Percentiles rank a stretch among this genome's conserved stretches.
These are phyloP conservation scores for Chiua virens DNA, from an alignment of 768 basidiomycete genomes.

Conservation along the genomic window DNA sequence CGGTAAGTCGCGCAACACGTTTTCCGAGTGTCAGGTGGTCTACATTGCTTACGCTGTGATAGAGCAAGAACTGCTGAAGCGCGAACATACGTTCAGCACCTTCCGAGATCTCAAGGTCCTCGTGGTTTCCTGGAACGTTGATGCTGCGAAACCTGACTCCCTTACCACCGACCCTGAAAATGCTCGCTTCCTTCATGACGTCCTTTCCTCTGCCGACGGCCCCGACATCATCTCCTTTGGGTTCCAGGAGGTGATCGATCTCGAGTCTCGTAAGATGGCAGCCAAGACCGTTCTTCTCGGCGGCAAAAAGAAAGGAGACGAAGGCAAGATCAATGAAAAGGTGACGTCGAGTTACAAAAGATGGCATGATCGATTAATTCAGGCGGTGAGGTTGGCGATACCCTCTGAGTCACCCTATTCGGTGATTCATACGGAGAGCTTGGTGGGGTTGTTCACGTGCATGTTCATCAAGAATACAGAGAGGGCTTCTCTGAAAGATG, in stretches of 20 bases:
- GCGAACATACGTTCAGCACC: slow-evolving; percentile 73
- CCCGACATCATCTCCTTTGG: slow-evolving; percentile 94
- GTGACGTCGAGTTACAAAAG: slow-evolving; percentile 84
- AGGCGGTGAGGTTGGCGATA: slow-evolving; percentile 73
- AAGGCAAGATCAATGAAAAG: slow-evolving; percentile 62
- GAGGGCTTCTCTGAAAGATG: slow-evolving; percentile 58
- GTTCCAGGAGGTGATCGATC: slow-evolving; percentile 94
- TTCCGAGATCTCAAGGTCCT: slow-evolving; percentile 79
- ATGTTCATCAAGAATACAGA: slow-evolving; percentile 73
- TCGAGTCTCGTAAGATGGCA: slow-evolving; percentile 89
- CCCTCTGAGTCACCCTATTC: slow-evolving; percentile 74
- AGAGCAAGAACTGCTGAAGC: slow-evolving; percentile 78
- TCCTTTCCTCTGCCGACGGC: slow-evolving; percentile 63
- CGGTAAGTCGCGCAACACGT: slow-evolving; percentile 49
- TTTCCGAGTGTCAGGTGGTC: not conserved
- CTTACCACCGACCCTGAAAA: slow-evolving; percentile 70
- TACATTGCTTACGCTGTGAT: not conserved
- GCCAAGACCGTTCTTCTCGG: slow-evolving; percentile 89
- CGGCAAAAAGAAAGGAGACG: slow-evolving; percentile 60
- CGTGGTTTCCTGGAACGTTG: slow-evolving; percentile 90
- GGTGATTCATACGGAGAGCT: slow-evolving; percentile 80
- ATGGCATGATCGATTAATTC: slow-evolving; percentile 81
- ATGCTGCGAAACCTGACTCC: slow-evolving; percentile 79
- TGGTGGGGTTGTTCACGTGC: slow-evolving; percentile 84
- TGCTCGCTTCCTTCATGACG: slow-evolving; percentile 75